A percentile compares a stretch with the other conserved stretches of the same genome.
These are phyloP conservation scores for Bocquillonia castaneifolia DNA, from an alignment of 441 rosid species.

Conservation along the genomic window DNA sequence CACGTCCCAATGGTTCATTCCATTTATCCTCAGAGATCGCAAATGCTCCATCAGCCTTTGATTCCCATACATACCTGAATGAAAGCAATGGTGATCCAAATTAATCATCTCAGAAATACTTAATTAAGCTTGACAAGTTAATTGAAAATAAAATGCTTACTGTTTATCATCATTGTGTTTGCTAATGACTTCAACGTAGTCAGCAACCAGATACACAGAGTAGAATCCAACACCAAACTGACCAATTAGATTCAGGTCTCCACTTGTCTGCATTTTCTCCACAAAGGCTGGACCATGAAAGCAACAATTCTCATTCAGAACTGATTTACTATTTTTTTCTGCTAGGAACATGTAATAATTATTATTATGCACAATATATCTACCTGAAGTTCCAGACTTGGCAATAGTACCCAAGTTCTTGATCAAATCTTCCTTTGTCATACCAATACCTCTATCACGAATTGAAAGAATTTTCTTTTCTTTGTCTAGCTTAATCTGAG, in stretches of 20 bases:
- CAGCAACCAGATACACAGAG: slow-evolving; percentile 93
- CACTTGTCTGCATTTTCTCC: slow-evolving; percentile 94
- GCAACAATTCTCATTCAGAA: neutral
- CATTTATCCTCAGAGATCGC: slow-evolving; percentile 95
- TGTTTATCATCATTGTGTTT: slow-evolving; percentile 92
- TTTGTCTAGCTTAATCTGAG: slow-evolving; percentile 88
- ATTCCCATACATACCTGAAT: slow-evolving; percentile 89
- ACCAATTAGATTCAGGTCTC: slow-evolving; percentile 93
- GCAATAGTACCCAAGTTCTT: slow-evolving; percentile 97
- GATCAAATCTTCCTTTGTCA: slow-evolving; percentile 91
- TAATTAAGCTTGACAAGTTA: neutral
- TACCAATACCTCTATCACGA: slow-evolving; percentile 94
- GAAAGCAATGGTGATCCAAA: slow-evolving; percentile 9
- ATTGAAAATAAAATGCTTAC: slow-evolving; percentile 38
- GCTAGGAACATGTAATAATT: neutral
- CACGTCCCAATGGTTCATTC: slow-evolving; percentile 94
- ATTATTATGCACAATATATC: neutral
- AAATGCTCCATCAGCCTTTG: slow-evolving; percentile 96
- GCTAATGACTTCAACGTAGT: slow-evolving; percentile 92
- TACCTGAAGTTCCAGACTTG: slow-evolving; percentile 95
- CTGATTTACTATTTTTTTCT: neutral
- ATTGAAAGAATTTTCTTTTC: slow-evolving; percentile 71
- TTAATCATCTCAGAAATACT: neutral
- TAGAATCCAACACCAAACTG: slow-evolving; percentile 99
- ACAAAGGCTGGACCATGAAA: slow-evolving; percentile 61